phyloP scores from a whole-genome alignment of 1,139 yeast species.

The Kodamaea suecica region DNA sequence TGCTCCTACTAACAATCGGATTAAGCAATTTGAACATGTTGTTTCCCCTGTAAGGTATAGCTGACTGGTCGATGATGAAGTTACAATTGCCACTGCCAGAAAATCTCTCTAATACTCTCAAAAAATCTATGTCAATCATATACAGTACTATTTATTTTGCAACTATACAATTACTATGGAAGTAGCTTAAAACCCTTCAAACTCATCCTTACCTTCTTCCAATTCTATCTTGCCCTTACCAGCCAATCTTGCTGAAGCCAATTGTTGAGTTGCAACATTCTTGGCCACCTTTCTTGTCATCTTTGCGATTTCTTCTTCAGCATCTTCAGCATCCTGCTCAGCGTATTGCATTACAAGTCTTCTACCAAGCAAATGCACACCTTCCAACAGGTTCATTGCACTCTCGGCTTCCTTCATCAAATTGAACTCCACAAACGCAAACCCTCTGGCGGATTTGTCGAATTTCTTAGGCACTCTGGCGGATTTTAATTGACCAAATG shows the following conservation, averaged over 20 bases:
- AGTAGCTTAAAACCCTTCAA: conserved; percentile 16
- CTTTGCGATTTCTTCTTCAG: conserved; percentile 84
- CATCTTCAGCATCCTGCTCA: conserved; percentile 73
- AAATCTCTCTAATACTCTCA: too few relatives aligned
- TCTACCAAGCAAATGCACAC: conserved; percentile 96
- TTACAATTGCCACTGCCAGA: too few relatives aligned
- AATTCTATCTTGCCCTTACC: conserved; percentile 76
- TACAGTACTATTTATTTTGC: too few relatives aligned
- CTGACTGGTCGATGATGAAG: too few relatives aligned
- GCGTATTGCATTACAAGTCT: conserved; percentile 95
- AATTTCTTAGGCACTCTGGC: conserved; percentile 96
- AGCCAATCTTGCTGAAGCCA: conserved; percentile 65
- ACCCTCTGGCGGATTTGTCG: conserved; percentile 93
- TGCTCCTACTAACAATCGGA: conserved; percentile 3
- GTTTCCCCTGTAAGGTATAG: too few relatives aligned
- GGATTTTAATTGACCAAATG: conserved; percentile 91
- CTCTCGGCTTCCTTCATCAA: conserved; percentile 88
- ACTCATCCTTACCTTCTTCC: conserved; percentile 50
- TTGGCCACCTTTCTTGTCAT: conserved; percentile 83
- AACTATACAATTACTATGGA: not conserved
- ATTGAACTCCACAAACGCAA: conserved; percentile 92
- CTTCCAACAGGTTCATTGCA: conserved; percentile 93
- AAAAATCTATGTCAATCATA: too few relatives aligned
- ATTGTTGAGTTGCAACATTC: conserved; percentile 75
- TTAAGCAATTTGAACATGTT: conserved; percentile 8